These are phyloP conservation scores for Flaveria brownii DNA, from an alignment of 129 eudicot genomes.

Conservation along the genomic window DNA sequence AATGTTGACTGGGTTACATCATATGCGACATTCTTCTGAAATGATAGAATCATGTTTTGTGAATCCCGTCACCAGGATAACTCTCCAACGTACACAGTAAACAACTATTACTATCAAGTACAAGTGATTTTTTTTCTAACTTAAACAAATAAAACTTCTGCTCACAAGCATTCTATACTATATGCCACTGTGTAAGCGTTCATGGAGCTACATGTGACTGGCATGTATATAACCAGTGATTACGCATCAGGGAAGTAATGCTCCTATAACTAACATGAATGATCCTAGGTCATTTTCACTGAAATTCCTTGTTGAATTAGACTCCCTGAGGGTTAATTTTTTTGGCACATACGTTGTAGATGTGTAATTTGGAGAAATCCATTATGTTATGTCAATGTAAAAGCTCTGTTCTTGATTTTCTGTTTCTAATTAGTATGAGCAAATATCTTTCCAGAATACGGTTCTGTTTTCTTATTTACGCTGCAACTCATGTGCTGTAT, in stretches of 20 bases:
- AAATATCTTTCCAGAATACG: constrained; percentile 18
- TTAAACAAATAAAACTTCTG: constrained; percentile 2
- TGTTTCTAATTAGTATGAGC: constrained; percentile 3
- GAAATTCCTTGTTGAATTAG: background rate
- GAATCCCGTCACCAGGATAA: constrained; percentile 13
- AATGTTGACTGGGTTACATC: constrained; percentile 14
- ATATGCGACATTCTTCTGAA: background rate
- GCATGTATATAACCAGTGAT: background rate
- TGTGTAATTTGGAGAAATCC: background rate
- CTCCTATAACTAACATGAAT: background rate
- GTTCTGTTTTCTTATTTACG: constrained; percentile 9
- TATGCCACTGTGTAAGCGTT: background rate
- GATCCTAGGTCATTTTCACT: constrained; percentile 8
- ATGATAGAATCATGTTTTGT: constrained; percentile 3
- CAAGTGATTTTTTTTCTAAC: background rate
- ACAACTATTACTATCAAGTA: constrained; percentile 3
- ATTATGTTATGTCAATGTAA: constrained; percentile 2
- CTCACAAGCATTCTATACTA: background rate
- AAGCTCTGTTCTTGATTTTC: constrained; percentile 8
- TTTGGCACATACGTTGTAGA: background rate
- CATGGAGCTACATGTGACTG: background rate
- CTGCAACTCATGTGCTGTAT: constrained; percentile 44
- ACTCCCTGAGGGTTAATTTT: constrained; percentile 1
- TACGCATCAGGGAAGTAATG: constrained; percentile 15
- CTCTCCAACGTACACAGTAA: background rate